Conservation (phyloP, 768 basidiomycete genomes). For the Mycena chlorophos region DNA sequence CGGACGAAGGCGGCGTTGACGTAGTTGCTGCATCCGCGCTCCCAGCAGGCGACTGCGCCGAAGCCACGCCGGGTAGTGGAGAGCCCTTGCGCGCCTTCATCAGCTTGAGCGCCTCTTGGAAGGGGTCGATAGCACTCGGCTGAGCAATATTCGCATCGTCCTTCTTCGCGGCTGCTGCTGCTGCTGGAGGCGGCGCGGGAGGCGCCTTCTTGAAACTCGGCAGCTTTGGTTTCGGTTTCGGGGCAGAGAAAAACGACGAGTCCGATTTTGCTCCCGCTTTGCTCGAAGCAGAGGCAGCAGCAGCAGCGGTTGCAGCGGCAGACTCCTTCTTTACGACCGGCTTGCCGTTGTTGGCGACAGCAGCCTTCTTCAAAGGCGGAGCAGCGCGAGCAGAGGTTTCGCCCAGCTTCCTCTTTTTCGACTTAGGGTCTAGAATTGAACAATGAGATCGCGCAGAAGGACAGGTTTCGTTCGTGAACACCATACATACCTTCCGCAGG, state of each 20-base stretch:
- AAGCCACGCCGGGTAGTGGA: slow-evolving; percentile 42
- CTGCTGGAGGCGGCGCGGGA: slow-evolving; percentile 21
- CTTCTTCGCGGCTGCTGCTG: slow-evolving; percentile 41
- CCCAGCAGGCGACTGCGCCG: slow-evolving; percentile 51
- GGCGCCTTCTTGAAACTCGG: slow-evolving; percentile 86
- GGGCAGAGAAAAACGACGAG: slow-evolving; percentile 85
- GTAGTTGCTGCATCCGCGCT: slow-evolving; percentile 31
- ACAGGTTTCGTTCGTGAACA: slow-evolving; percentile 26
- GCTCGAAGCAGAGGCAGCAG: slow-evolving; percentile 34
- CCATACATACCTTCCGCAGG: slow-evolving; percentile 68
- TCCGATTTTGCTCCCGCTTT: slow-evolving; percentile 86
- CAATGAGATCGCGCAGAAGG: slow-evolving; percentile 13
- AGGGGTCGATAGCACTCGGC: slow-evolving; percentile 76
- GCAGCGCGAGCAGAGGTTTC: slow-evolving; percentile 50
- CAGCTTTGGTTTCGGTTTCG: slow-evolving; percentile 79
- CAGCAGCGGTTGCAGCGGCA: slow-evolving; percentile 23
- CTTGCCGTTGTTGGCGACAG: slow-evolving; percentile 46
- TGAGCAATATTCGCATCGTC: slow-evolving; percentile 66
- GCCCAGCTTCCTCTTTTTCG: slow-evolving; percentile 75
- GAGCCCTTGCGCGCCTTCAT: slow-evolving; percentile 69
- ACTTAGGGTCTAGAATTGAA: slow-evolving; percentile 50
- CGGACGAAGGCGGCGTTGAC: slow-evolving; percentile 34
- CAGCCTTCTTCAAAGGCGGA: slow-evolving; percentile 67
- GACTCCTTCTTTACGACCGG: slow-evolving; percentile 61
- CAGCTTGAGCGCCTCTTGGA: slow-evolving; percentile 78